Base-by-base conservation (phyloP, 2,329 filamentous ascomycete genomes). In the Chrysosporium queenslandicum region DNA sequence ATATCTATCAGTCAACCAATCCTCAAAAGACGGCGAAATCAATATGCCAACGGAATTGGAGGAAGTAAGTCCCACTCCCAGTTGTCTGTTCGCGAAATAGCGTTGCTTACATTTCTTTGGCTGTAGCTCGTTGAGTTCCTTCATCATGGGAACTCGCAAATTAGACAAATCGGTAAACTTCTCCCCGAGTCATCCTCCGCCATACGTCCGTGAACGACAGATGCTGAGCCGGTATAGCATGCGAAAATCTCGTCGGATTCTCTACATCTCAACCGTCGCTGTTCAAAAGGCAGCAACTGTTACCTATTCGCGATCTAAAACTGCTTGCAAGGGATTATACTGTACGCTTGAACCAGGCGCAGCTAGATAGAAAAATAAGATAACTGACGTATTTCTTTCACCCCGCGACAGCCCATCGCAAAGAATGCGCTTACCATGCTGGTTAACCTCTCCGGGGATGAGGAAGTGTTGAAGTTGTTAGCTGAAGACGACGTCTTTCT, bases 111-210 rank as follows among this genome's bases (percentile, higher is more conserved):
- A n/a, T n/a, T n/a, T n/a, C n/a, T n/a, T 56, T 46, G 36, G 29
- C 29, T 55, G 45, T 60, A 94, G 87, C 81, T 95, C 50, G 88
- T 96, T 56, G 88, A 89, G 67, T 96, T 97, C 71, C 86, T 97
- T 55, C 85, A 87, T 69, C 85, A 94, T 71, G 87, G 87, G 55
- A 95, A 94, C 66, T 87, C 88, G 39, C 86, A 95, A 66, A 88
- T 97, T 58, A 82, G 92, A 61, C 82, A 87, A 66, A 78, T 91
- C 59, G 83, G 83, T 86, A 72, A 61, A 70, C 58, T 48, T 52
- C 50, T 51, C 25, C 46, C n/a, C 41, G 6, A 27, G 14, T 14
- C 2, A 12, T 6, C 27, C 45, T 30, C n/a, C 9, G 21, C 11
- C 25, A 29, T 6, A 14, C 21, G 23, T 18, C 23, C n/a, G n/a